A percentile compares a stretch with the other conserved stretches of the same genome.
phyloP scores from a whole-genome alignment of 805 yeast genomes.

The Kregervanrija delftensis region DNA sequence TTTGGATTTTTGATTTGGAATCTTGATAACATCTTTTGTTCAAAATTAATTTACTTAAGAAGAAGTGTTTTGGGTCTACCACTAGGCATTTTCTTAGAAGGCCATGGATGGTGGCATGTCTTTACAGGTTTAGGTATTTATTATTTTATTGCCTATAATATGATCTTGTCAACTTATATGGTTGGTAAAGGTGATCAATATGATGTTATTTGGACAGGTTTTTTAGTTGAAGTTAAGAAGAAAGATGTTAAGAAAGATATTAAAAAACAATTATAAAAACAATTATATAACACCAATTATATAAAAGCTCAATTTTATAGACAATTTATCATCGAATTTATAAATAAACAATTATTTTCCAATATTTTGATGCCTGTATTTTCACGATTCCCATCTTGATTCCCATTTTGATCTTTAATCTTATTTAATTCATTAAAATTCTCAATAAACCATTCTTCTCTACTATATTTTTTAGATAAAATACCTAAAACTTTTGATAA shows the following conservation, averaged over 20 bases:
- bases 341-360: too few species aligned
- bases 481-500: conserved; percentile 9
- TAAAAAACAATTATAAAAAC: too few species aligned
- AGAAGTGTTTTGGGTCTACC: conserved; percentile 67
- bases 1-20: conserved; percentile 85
- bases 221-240: conserved; percentile 41
- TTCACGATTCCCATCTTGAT: too few species aligned
- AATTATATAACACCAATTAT: too few species aligned
- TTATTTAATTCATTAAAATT: conserved; percentile 1
- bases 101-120: conserved; percentile 98
- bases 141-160: conserved; percentile 72
- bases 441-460: conserved; percentile 6
- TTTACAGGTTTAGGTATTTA: conserved; percentile 85
- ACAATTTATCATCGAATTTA: too few species aligned
- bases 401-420: too few species aligned
- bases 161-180: conserved; percentile 65
- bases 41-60: conserved; percentile 48
- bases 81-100: conserved; percentile 76
- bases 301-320: too few species aligned
- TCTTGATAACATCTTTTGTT: conserved; percentile 76
- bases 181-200: conserved; percentile 50
- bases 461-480: background rate
- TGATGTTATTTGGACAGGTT: conserved; percentile 49
- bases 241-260: conserved; percentile 15
- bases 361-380: too few species aligned